Percentiles rank a stretch among this genome's conserved stretches.
Evolutionary conservation across 2,329 filamentous ascomycete genomes (phyloP).

Genomic region (Moelleriella libera): DNA sequence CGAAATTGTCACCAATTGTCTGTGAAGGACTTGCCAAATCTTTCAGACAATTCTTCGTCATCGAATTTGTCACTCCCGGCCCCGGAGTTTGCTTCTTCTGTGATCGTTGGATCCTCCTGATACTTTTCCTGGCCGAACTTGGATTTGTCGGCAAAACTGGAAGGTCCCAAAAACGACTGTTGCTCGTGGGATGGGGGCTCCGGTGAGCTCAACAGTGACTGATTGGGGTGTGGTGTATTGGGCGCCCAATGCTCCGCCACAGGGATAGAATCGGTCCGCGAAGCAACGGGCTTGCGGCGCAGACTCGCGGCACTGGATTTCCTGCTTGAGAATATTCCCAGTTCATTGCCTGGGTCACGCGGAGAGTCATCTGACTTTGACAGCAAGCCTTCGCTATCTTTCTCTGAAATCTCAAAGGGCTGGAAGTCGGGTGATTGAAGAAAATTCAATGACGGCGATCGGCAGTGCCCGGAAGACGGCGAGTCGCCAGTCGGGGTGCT

Average conservation of each 20-base stretch:
- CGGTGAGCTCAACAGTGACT: constrained; percentile 1
- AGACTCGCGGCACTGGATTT: neutral
- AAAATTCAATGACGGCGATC: neutral
- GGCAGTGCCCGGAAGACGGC: neutral
- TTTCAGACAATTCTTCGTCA: constrained; percentile 16
- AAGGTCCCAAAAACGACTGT: neutral
- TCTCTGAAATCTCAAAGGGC: neutral
- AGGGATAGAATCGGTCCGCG: neutral
- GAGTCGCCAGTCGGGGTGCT: too few relatives aligned
- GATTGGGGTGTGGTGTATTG: neutral
- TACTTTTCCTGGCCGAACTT: neutral
- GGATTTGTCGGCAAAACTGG: neutral
- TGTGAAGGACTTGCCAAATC: constrained; percentile 12
- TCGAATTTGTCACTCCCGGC: neutral
- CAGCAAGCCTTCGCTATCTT: neutral
- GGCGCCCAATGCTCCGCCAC: neutral
- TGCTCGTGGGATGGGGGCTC: neutral
- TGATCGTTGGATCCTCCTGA: neutral
- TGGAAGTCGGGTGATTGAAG: neutral
- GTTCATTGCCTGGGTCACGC: neutral
- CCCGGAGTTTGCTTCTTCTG: neutral
- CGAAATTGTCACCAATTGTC: neutral
- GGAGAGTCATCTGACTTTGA: neutral
- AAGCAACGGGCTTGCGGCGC: neutral
- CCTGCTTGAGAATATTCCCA: neutral